These are phyloP conservation scores for Sisymbrium altissimum DNA, from an alignment of 345 rosid species.

Conservation along the genomic window DNA sequence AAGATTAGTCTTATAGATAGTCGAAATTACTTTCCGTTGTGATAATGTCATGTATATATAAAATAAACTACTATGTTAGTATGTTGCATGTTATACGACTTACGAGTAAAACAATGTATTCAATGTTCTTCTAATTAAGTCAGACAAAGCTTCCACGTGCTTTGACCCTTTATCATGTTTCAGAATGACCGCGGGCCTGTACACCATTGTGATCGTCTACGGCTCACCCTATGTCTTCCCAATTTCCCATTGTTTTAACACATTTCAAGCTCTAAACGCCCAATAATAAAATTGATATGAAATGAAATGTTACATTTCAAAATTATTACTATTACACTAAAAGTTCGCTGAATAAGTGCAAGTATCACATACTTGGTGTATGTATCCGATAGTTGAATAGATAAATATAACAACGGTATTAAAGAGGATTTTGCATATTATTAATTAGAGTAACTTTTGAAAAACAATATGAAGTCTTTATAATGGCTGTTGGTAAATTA, in stretches of 20 bases:
- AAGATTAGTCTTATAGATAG: too few relatives aligned
- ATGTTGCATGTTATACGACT: neutral
- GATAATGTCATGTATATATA: too few relatives aligned
- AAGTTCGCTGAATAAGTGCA: neutral
- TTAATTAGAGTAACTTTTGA: neutral
- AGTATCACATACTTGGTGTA: neutral
- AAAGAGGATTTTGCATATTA: neutral
- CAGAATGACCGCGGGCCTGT: neutral
- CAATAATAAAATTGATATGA: too few relatives aligned
- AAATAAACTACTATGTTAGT: too few relatives aligned
- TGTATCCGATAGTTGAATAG: neutral
- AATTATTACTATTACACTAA: neutral
- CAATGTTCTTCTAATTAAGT: slow-evolving; percentile 10
- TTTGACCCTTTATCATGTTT: neutral
- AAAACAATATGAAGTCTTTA: neutral
- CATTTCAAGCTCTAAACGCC: too few relatives aligned
- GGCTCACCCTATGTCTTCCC: neutral
- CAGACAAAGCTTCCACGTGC: slow-evolving; percentile 23
- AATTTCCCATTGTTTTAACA: neutral
- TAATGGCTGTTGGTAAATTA: neutral
- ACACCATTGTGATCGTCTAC: neutral
- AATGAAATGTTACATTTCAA: too few relatives aligned
- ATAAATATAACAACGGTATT: neutral
- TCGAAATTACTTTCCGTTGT: too few relatives aligned
- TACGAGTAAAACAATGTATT: slow-evolving; percentile 13